phyloP scores from a whole-genome alignment of 352 stramenopile species.

The Salisapilia sapeloensis region DNA sequence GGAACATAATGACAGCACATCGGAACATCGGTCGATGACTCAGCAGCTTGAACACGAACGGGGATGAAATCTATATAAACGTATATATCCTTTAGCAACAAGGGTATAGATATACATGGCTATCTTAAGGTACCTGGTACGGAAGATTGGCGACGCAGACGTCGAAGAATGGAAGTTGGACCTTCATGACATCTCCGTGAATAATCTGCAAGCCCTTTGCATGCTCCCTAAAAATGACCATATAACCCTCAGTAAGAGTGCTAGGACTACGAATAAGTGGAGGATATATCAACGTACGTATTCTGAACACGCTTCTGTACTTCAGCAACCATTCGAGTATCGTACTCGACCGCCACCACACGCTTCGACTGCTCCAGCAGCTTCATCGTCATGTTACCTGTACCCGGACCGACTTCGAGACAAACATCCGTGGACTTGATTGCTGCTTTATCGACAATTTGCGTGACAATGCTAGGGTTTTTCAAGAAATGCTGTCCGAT shows the following conservation, averaged over 20 bases:
- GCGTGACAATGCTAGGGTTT: constrained; percentile 92
- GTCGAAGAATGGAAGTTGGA: constrained; percentile 99
- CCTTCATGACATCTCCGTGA: constrained; percentile 97
- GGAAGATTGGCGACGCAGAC: constrained; percentile 98
- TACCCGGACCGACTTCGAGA: constrained; percentile 94
- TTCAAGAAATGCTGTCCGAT: constrained; percentile 99
- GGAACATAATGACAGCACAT: constrained; percentile 99
- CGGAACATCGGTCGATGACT: constrained; percentile 96
- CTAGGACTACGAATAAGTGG: background rate
- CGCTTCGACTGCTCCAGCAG: constrained; percentile 94
- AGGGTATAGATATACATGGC: background rate
- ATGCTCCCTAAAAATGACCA: constrained; percentile 34
- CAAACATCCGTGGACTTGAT: constrained; percentile 93
- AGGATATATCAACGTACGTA: constrained; percentile 41
- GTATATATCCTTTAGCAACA: background rate
- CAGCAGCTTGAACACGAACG: constrained; percentile 98
- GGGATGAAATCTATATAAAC: constrained; percentile 86
- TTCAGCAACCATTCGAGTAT: constrained; percentile 98
- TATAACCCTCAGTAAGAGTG: constrained; percentile 1
- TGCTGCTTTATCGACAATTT: constrained; percentile 94
- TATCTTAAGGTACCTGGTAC: constrained; percentile 76
- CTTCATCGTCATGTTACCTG: constrained; percentile 99
- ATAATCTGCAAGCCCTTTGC: constrained; percentile 95
- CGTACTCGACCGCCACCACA: constrained; percentile 97
- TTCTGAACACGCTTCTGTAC: constrained; percentile 97